Conservation (phyloP, 495 filamentous ascomycete species). For the Aspergillus funiculosus region DNA sequence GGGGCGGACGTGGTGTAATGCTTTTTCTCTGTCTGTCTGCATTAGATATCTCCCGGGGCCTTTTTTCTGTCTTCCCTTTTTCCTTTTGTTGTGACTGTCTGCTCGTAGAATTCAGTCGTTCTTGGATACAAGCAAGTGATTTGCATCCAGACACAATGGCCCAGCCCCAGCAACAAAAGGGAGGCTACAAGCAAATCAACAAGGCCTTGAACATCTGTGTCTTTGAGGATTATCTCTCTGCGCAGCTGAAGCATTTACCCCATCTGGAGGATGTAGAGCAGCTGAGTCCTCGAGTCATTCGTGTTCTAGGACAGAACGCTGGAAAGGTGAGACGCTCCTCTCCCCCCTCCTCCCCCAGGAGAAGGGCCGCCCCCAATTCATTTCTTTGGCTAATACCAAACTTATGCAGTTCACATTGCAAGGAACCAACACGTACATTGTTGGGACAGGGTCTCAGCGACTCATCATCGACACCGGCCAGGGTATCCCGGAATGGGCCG, state of each 20-base stretch:
- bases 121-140: too few species aligned
- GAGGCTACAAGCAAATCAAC: constrained; percentile 44
- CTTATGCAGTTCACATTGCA: constrained; percentile 30
- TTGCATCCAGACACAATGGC: not conserved
- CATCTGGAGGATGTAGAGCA: constrained; percentile 35
- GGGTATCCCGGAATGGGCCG: constrained; percentile 34
- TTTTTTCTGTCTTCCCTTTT: not conserved
- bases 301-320: constrained; percentile 59
- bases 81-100: too few species aligned
- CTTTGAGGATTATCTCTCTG: constrained; percentile 41
- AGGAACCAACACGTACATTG: constrained; percentile 73
- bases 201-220: constrained; percentile 40
- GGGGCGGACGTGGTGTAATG: not conserved
- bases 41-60: not conserved
- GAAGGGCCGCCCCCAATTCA: too few species aligned
- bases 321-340: constrained; percentile 45
- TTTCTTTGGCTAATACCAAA: constrained; percentile 15
- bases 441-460: constrained; percentile 58
- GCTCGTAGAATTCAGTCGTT: too few species aligned
- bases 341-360: too few species aligned
- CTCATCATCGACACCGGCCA: constrained; percentile 67
- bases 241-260: constrained; percentile 27
- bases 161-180: constrained; percentile 10
- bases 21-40: not conserved
- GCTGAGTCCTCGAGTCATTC: constrained; percentile 36